phyloP scores from a whole-genome alignment of 148 eudicot species.

The Cornus florida region DNA sequence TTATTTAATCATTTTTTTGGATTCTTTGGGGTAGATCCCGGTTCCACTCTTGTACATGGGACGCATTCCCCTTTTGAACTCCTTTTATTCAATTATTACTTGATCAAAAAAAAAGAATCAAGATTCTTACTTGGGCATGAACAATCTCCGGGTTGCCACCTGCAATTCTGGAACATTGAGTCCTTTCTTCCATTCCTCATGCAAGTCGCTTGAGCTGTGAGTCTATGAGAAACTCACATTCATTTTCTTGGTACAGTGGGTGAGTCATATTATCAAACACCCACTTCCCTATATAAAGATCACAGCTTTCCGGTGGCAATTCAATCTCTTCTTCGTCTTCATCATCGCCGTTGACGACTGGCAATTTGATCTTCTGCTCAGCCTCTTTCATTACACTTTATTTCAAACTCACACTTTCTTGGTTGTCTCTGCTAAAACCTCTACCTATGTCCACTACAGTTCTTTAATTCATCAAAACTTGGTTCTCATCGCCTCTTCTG shows the following conservation, averaged over 20 bases:
- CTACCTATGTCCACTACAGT: slow-evolving; percentile 41
- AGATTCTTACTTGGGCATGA: slow-evolving; percentile 68
- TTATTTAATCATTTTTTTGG: no score
- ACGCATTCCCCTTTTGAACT: no score
- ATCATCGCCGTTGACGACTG: neutral
- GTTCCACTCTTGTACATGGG: no score
- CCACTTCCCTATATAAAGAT: slow-evolving; percentile 82
- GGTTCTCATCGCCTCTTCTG: neutral
- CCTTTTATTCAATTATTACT: no score
- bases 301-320: slow-evolving; percentile 72
- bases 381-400: slow-evolving; percentile 13
- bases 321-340: slow-evolving; percentile 51
- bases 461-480: slow-evolving; percentile 24
- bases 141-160: slow-evolving; percentile 94
- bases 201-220: slow-evolving; percentile 80
- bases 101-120: no score
- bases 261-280: slow-evolving; percentile 72
- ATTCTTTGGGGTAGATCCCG: no score
- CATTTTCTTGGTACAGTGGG: slow-evolving; percentile 71
- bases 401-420: neutral
- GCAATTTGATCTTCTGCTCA: slow-evolving; percentile 21
- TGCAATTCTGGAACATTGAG: slow-evolving; percentile 76
- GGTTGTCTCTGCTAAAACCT: neutral
- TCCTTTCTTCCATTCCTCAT: slow-evolving; percentile 84
- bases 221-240: slow-evolving; percentile 57